phyloP scores from a whole-genome alignment of 139 green algal species.

The Chlorella sp. region DNA sequence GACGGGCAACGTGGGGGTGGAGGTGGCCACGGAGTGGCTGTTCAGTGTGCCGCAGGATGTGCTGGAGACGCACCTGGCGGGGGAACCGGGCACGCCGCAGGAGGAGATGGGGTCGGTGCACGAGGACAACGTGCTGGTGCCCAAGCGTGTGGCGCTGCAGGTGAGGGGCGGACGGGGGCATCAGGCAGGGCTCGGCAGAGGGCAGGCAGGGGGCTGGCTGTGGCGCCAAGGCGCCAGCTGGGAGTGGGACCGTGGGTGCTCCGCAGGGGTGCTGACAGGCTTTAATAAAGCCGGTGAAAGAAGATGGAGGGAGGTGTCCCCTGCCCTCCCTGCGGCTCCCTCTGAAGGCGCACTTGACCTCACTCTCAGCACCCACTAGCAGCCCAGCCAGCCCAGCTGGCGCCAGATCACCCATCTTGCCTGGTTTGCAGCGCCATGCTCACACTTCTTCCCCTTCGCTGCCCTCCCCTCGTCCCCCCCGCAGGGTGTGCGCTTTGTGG shows the following conservation, averaged over 20 bases:
- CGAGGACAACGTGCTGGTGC: slow-evolving; percentile 51
- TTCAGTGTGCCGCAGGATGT: slow-evolving; percentile 68
- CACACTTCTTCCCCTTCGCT: not conserved
- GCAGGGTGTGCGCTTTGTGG: slow-evolving; percentile 72
- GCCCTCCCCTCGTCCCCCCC: not conserved
- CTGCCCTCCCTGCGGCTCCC: not conserved
- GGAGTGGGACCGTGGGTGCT: not conserved
- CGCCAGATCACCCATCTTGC: too few relatives aligned
- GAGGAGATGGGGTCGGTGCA: slow-evolving; percentile 27
- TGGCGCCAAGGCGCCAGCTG: not conserved
- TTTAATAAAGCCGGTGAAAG: too few relatives aligned
- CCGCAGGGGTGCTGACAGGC: not conserved
- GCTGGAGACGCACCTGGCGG: slow-evolving; percentile 56
- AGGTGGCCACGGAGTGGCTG: slow-evolving; percentile 92
- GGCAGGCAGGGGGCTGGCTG: not conserved
- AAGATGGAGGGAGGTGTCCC: not conserved
- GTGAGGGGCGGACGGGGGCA: too few relatives aligned
- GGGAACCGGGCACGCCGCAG: slow-evolving; percentile 46
- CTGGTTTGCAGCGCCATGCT: too few relatives aligned
- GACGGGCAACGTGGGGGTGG: slow-evolving; percentile 89
- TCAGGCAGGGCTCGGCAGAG: too few relatives aligned
- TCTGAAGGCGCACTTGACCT: too few relatives aligned
- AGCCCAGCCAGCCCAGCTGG: too few relatives aligned
- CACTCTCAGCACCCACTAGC: too few relatives aligned
- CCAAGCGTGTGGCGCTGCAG: slow-evolving; percentile 57